Evolutionary conservation across 768 basidiomycete genomes (phyloP).

Genomic region (Porpolomopsis calyptriformis): DNA sequence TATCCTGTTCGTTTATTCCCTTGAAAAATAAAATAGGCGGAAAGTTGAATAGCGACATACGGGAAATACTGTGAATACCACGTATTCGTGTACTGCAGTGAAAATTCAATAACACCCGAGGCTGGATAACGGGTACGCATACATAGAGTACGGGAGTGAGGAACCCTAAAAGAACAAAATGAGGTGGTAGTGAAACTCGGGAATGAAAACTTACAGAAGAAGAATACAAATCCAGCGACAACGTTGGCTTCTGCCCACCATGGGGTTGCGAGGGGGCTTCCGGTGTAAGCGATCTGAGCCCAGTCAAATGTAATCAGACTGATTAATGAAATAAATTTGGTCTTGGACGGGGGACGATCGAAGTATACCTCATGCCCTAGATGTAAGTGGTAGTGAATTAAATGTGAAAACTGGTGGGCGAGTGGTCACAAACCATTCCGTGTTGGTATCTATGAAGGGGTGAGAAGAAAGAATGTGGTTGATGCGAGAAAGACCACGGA

Average conservation of each 20-base stretch:
- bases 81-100: constrained; percentile 44
- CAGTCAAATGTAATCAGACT: constrained; percentile 46
- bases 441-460: constrained; percentile 10
- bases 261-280: constrained; percentile 48
- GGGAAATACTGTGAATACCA: constrained; percentile 52
- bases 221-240: constrained; percentile 11
- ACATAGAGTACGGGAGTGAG: constrained; percentile 51
- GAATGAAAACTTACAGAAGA: constrained; percentile 9
- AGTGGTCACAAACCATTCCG: constrained; percentile 12
- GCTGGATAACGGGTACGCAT: constrained; percentile 17
- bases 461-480: background rate
- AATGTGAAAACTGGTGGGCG: too few species aligned
- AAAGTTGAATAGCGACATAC: constrained; percentile 20
- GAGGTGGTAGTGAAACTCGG: background rate
- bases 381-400: background rate
- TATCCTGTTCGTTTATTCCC: constrained; percentile 23
- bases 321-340: background rate
- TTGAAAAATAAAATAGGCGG: constrained; percentile 1
- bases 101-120: background rate
- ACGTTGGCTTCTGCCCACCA: constrained; percentile 55
- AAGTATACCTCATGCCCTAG: background rate
- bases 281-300: constrained; percentile 40
- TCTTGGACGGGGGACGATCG: background rate
- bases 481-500: constrained; percentile 12
- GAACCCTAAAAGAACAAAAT: constrained; percentile 28